These are phyloP conservation scores for Rozella allomycis DNA, from an alignment of 371 early-diverging fungal species.

Conservation along the genomic window DNA sequence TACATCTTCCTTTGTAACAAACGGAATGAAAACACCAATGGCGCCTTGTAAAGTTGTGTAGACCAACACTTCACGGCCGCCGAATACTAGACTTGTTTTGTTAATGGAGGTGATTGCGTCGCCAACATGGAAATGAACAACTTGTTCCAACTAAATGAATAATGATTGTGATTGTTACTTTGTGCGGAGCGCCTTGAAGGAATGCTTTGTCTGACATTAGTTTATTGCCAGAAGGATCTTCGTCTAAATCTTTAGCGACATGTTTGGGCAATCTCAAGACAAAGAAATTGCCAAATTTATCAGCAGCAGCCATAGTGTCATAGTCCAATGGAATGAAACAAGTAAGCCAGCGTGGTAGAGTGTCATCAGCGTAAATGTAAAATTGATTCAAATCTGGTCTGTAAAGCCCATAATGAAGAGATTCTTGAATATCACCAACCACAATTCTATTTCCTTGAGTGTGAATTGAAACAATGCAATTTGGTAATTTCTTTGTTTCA, in stretches of 20 bases:
- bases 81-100: slow-evolving; percentile 50
- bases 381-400: slow-evolving; percentile 50
- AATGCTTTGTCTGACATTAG: slow-evolving; percentile 50
- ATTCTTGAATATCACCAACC: slow-evolving; percentile 67
- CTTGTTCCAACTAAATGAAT: slow-evolving; percentile 18
- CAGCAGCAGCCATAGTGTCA: slow-evolving; percentile 75
- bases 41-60: slow-evolving; percentile 66
- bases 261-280: slow-evolving; percentile 47
- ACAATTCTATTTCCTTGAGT: slow-evolving; percentile 68
- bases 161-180: slow-evolving; percentile 23
- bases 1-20: slow-evolving; percentile 63
- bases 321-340: slow-evolving; percentile 59
- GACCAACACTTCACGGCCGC: slow-evolving; percentile 61
- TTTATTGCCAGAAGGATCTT: slow-evolving; percentile 63
- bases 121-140: slow-evolving; percentile 59
- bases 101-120: slow-evolving; percentile 61
- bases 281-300: slow-evolving; percentile 87
- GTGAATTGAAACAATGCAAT: slow-evolving; percentile 40
- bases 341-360: slow-evolving; percentile 69
- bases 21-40: slow-evolving; percentile 62
- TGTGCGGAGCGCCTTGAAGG: slow-evolving; percentile 64
- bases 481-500: slow-evolving; percentile 57
- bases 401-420: slow-evolving; percentile 55
- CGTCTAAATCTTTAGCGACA: slow-evolving; percentile 43
- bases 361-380: slow-evolving; percentile 76